Evolutionary conservation across 2,329 filamentous ascomycete genomes (phyloP).

Genomic region (Hypomyces rosellus): DNA sequence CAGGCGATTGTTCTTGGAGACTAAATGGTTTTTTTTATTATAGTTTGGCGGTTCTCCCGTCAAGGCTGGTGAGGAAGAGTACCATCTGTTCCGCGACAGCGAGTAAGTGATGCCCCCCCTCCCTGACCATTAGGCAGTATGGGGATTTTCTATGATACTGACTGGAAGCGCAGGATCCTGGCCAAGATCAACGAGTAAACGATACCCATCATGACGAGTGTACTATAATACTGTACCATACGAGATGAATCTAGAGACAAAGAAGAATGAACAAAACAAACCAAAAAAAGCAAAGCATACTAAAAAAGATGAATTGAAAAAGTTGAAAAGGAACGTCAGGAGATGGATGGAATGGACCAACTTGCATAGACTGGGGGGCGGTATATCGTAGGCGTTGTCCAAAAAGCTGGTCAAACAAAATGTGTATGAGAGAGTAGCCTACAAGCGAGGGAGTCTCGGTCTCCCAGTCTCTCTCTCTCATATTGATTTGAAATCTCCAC

Average conservation of each 20-base stretch:
- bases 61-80: constrained; percentile 97
- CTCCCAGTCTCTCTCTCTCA: constrained; percentile 11
- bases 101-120: constrained; percentile 61
- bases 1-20: not conserved
- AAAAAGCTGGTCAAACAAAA: no score
- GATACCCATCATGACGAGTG: constrained; percentile 19
- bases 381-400: no score
- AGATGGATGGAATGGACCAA: not conserved
- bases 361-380: constrained; percentile 7
- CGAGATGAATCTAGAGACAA: constrained; percentile 3
- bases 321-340: no score
- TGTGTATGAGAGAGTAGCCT: constrained; percentile 12
- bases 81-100: constrained; percentile 90
- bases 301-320: not conserved
- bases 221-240: constrained; percentile 32
- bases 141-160: constrained; percentile 3
- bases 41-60: constrained; percentile 90
- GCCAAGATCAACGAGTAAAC: constrained; percentile 96
- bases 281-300: constrained; percentile 1
- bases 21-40: not conserved
- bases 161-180: constrained; percentile 60
- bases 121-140: not conserved
- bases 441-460: constrained; percentile 11
- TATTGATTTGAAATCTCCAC: constrained; percentile 24
- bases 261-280: not conserved